Conservation (phyloP, 2,329 filamentous ascomycete genomes). For the Phyllosticta citriasiana region DNA sequence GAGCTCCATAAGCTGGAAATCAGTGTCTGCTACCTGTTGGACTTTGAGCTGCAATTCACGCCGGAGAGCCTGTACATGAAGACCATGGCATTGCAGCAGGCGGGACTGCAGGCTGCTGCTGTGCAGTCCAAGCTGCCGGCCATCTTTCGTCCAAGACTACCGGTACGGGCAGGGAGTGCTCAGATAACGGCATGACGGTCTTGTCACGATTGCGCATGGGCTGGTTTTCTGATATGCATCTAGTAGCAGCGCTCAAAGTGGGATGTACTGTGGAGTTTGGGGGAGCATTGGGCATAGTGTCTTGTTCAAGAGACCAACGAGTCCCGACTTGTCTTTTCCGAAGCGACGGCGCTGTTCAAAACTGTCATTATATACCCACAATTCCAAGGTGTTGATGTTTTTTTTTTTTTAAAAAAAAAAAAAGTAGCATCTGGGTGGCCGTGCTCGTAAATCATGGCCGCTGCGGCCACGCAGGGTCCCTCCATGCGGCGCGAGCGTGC, state of each 20-base stretch:
- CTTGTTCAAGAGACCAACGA: not conserved
- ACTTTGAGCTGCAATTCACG: slow-evolving; percentile 30
- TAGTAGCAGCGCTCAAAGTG: not conserved
- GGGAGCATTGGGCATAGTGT: not conserved
- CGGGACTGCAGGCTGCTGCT: slow-evolving; percentile 27
- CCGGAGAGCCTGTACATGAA: slow-evolving; percentile 24
- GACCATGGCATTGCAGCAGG: slow-evolving; percentile 27
- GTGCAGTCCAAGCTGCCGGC: slow-evolving; percentile 23
- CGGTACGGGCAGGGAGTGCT: not conserved
- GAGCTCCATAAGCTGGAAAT: slow-evolving; percentile 83
- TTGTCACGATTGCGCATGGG: not conserved
- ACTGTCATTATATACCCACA: not conserved
- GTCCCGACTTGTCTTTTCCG: not conserved
- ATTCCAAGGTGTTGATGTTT: not conserved
- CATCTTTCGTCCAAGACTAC: slow-evolving; percentile 24
- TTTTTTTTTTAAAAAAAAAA: too few relatives aligned
- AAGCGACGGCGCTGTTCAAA: slow-evolving; percentile 1
- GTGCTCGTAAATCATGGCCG: not conserved
- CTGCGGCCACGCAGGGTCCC: not conserved
- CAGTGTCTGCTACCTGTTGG: slow-evolving; percentile 45
- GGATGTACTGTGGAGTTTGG: slow-evolving; percentile 3
- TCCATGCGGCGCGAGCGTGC: not conserved
- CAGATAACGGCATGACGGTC: slow-evolving; percentile 5
- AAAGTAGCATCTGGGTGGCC: not conserved
- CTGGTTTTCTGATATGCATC: slow-evolving; percentile 1